A percentile compares a stretch with the other conserved stretches of the same genome.
These are phyloP conservation scores for Dendrobium chrysotoxum DNA, from an alignment of 106 monocot species.

Conservation along the genomic window DNA sequence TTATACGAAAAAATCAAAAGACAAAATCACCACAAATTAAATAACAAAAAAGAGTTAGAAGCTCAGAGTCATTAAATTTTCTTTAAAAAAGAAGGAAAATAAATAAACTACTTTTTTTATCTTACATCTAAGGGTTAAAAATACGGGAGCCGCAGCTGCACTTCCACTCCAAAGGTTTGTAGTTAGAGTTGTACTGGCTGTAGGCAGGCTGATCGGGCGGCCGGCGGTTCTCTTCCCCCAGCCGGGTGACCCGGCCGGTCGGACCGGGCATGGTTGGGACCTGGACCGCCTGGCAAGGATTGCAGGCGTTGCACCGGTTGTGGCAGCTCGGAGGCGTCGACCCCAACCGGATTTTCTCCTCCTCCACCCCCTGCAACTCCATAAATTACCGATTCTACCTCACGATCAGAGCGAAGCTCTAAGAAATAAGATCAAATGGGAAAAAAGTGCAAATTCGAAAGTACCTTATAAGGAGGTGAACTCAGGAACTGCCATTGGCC, in stretches of 20 bases:
- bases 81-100: neutral
- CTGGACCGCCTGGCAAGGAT: slow-evolving; percentile 82
- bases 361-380: slow-evolving; percentile 16
- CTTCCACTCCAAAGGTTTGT: slow-evolving; percentile 90
- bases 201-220: slow-evolving; percentile 8
- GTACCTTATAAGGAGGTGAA: neutral
- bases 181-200: slow-evolving; percentile 56
- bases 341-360: slow-evolving; percentile 66
- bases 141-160: slow-evolving; percentile 64
- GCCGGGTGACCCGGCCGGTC: neutral
- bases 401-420: neutral
- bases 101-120: neutral
- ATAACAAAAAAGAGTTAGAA: too few relatives aligned
- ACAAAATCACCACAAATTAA: neutral
- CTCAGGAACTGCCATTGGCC: neutral
- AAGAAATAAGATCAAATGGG: neutral
- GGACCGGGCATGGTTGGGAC: slow-evolving; percentile 54
- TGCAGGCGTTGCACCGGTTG: slow-evolving; percentile 77
- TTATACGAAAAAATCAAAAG: neutral
- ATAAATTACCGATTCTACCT: neutral
- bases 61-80: too few relatives aligned
- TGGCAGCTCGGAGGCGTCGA: slow-evolving; percentile 94
- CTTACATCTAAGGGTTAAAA: slow-evolving; percentile 49
- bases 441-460: neutral
- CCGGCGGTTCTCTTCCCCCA: neutral